A percentile compares a stretch with the other conserved stretches of the same genome.
These are phyloP conservation scores for Hypocreales sp. DNA, from an alignment of 2,329 filamentous ascomycete species.

Conservation along the genomic window DNA sequence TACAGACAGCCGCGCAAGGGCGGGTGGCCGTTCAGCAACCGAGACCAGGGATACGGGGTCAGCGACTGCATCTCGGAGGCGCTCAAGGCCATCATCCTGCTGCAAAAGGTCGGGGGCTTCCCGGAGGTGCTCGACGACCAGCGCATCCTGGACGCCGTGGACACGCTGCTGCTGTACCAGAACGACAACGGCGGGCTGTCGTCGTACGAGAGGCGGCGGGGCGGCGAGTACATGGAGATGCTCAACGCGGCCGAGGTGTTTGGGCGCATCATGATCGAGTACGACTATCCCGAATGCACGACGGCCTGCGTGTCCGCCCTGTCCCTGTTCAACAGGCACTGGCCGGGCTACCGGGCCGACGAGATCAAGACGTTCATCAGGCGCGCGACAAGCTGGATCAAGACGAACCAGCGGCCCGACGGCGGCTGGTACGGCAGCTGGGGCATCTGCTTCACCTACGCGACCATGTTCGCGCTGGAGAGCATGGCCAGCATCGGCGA, in stretches of 20 bases:
- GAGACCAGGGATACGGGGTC: slow-evolving; percentile 84
- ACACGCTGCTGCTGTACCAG: slow-evolving; percentile 84
- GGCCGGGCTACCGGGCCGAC: slow-evolving; percentile 60
- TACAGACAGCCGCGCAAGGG: slow-evolving; percentile 88
- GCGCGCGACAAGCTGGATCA: slow-evolving; percentile 70
- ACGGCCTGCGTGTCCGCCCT: slow-evolving; percentile 85
- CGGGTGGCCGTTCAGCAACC: slow-evolving; percentile 91
- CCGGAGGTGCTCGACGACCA: slow-evolving; percentile 59
- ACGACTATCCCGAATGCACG: slow-evolving; percentile 95
- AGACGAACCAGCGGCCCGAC: slow-evolving; percentile 58
- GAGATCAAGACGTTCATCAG: slow-evolving; percentile 64
- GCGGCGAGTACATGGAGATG: slow-evolving; percentile 61
- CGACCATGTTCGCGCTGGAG: slow-evolving; percentile 89
- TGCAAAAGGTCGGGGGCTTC: slow-evolving; percentile 67
- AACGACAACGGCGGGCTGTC: slow-evolving; percentile 75
- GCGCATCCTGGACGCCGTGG: slow-evolving; percentile 73
- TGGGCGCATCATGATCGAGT: slow-evolving; percentile 94
- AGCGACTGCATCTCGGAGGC: slow-evolving; percentile 91
- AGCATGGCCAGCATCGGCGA: slow-evolving; percentile 71
- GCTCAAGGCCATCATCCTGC: slow-evolving; percentile 68
- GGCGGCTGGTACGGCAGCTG: slow-evolving; percentile 97
- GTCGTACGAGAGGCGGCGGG: slow-evolving; percentile 76
- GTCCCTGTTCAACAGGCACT: slow-evolving; percentile 64
- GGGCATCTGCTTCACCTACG: slow-evolving; percentile 98
- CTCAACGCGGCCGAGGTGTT: slow-evolving; percentile 96